Evolutionary conservation across 1,284 basidiomycete species (phyloP), one percentile per base, ranked within the genome.

Genomic region (Malassezia sympodialis): DNA sequence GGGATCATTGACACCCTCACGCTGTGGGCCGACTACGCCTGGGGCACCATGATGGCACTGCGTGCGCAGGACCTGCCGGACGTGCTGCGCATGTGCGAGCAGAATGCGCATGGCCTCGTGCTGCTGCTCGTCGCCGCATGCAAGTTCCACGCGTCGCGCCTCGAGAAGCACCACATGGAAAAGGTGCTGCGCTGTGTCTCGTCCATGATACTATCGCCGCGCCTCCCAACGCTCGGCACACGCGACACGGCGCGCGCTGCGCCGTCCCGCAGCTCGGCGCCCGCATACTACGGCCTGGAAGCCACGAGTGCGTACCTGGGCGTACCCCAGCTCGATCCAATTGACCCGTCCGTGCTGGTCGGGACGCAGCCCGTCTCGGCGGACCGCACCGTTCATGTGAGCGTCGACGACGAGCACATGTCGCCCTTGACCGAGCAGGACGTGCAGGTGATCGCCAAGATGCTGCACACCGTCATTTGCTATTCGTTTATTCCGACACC

Each of bases 251-350:
- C 37, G 19, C 17, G 37, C 37, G 11, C 19, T 10, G n/a, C 19
- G 37, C 37, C 37, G 4, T 3, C 19, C 2, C 37, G 37, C 37
- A 19, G 12, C 19, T 4, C 37, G n/a, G 5, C 37, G 37, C 37
- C 37, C 17, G 37, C 68, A 26, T 71, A 68, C 57, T 73, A 69
- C 41, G 72, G 68, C 26, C 53, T 71, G 30, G 68, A 73, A 39
- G 56, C 53, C 32, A 61, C 62, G 42, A 65, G 56, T 35, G 59
- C 65, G 3, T 66, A 62, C 52, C 47, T 58, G 23, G 54, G 58
- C 32, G 60, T 61, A 3, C 65, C 67, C 0, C 61, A 60, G 0
- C 56, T 63, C 7, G 53, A 59, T 14, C 64, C 67, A 12, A 62
- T 32, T 8, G 44, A 46, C 23, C 62, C 8, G 53, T 56, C 32